Percentiles rank a stretch among this genome's conserved stretches.
Conservation (phyloP, 2,329 filamentous ascomycete species). For the Malbranchea cinnamomea region DNA sequence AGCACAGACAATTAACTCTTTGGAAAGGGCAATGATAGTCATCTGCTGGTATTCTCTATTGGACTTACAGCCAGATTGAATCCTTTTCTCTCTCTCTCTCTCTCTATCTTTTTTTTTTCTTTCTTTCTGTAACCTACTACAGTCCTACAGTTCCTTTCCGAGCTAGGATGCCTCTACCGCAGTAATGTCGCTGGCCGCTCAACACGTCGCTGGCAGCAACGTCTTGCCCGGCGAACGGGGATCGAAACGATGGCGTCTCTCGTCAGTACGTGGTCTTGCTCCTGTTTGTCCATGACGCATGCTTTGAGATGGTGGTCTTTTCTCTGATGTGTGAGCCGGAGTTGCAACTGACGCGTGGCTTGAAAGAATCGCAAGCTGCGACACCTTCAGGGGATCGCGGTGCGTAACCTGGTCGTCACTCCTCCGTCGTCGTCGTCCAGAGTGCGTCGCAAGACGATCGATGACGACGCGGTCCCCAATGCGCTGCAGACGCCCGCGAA, state of each 20-base stretch:
- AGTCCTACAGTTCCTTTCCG: too few species aligned
- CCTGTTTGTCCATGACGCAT: too few species aligned
- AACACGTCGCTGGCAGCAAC: conserved; percentile 9
- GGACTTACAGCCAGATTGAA: too few species aligned
- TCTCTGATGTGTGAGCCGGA: conserved; percentile 1
- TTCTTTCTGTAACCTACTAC: too few species aligned
- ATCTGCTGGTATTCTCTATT: too few species aligned
- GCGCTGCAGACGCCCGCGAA: conserved; percentile 53
- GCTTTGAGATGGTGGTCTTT: too few species aligned
- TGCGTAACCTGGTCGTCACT: conserved; percentile 68
- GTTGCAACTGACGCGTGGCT: neutral
- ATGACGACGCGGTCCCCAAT: conserved; percentile 60
- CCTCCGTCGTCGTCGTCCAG: conserved; percentile 30
- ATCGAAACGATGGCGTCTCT: conserved; percentile 37
- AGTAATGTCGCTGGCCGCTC: too few species aligned
- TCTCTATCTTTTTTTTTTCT: too few species aligned
- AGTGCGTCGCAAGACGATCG: conserved; percentile 46
- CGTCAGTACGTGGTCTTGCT: conserved; percentile 27
- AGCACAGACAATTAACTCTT: too few species aligned
- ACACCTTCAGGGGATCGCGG: conserved; percentile 71
- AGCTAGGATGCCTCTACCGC: too few species aligned
- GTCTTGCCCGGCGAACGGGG: conserved; percentile 21
- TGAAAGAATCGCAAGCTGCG: conserved; percentile 72
- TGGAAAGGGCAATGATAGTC: too few species aligned
- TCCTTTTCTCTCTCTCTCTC: too few species aligned